These are phyloP conservation scores for Quercus dentata DNA, from an alignment of 306 rosid genomes.

Conservation along the genomic window DNA sequence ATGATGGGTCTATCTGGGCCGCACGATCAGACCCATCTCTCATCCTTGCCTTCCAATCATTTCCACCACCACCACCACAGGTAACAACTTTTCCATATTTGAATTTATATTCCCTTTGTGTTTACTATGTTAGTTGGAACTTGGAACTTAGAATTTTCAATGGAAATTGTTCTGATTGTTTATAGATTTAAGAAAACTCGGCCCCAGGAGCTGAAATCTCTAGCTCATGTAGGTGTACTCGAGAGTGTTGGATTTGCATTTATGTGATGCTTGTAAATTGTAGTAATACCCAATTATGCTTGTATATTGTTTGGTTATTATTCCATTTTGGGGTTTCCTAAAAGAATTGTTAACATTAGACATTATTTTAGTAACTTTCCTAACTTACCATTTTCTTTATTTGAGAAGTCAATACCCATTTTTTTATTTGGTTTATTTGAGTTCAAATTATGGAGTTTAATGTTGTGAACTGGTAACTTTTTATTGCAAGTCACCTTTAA, in stretches of 20 bases:
- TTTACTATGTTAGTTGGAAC: background rate
- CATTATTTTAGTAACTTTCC: too few relatives aligned
- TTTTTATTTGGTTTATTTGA: too few relatives aligned
- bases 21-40: constrained; percentile 33
- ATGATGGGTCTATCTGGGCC: constrained; percentile 46
- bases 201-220: background rate
- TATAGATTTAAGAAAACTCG: background rate
- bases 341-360: too few relatives aligned
- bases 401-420: too few relatives aligned
- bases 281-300: background rate
- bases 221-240: background rate
- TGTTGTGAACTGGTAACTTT: too few relatives aligned
- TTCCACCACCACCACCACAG: constrained; percentile 28
- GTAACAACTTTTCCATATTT: constrained; percentile 25
- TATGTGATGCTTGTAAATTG: background rate
- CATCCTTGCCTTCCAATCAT: constrained; percentile 30
- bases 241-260: background rate
- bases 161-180: background rate
- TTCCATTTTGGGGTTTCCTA: too few relatives aligned
- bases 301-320: background rate
- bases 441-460: too few relatives aligned
- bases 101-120: background rate
- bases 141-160: background rate
- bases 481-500: too few relatives aligned
- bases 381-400: too few relatives aligned